Base-by-base conservation (phyloP, 1,284 basidiomycete species). In the Exobasidium cylindrosporum region DNA sequence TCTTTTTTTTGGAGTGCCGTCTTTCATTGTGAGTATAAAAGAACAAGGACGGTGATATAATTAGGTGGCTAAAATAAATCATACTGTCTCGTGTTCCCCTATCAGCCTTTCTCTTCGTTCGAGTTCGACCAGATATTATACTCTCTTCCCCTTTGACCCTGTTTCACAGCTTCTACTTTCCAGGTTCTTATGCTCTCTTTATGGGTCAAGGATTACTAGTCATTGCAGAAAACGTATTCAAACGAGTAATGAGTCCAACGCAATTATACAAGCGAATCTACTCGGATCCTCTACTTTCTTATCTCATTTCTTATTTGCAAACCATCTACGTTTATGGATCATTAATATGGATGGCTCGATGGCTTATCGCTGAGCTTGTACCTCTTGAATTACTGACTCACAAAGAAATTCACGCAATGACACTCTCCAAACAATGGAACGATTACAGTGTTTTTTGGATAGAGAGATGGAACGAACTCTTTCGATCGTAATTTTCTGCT, bases 21-120 rank as follows among this genome's bases (percentile, higher is more conserved):
- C 10, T 50, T 50, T 50, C 47, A 50, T 31, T 50, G 47, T 50
- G 47, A 50, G 47, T 50, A 14, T 50, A 21, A 50, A 13, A 26
- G 47, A 50, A 21, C 29, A 21, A 7, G 47, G 47, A n/a, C n/a
- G n/a, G n/a, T n/a, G n/a, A n/a, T n/a, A n/a, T n/a, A n/a, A n/a
- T n/a, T n/a, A 44, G n/a, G 13, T 14, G 43, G n/a, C 13, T 44
- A 13, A 23, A 44, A 44, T 14, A 13, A 23, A 13, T 44, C 43
- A 13, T 44, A 14, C n/a, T 44, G 14, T 23, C n/a, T 23, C 43
- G 43, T 44, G 43, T 23, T 44, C 43, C n/a, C 24, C 47, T 14
- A 10, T 21, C 47, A 50, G 35, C 35, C 7, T 26, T 50, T 21
- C 7, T 26, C 29, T 50, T 31, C 21, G 47, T 24, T 50, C 47